phyloP scores from a whole-genome alignment of 306 rosid species.

The Cicer pinnatifidum region DNA sequence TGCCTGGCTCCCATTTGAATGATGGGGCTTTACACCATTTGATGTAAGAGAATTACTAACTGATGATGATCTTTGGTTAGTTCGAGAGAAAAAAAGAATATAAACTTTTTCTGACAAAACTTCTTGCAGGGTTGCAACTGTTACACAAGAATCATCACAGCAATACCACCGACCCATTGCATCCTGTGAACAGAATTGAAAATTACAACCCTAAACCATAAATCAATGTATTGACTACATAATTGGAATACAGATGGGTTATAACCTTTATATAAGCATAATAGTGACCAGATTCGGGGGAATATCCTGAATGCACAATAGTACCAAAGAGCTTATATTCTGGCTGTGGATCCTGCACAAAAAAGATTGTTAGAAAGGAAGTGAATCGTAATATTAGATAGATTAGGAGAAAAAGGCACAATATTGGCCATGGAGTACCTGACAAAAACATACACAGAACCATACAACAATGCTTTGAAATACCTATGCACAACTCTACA shows the following conservation, averaged over 20 bases:
- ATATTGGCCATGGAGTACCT: constrained; percentile 26
- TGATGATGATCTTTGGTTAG: constrained; percentile 70
- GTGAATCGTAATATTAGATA: constrained; percentile 5
- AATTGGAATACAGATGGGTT: not conserved
- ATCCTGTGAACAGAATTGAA: constrained; percentile 63
- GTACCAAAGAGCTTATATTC: constrained; percentile 98
- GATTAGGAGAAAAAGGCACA: not conserved
- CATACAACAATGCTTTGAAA: not conserved
- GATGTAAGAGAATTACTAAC: constrained; percentile 52
- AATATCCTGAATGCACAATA: constrained; percentile 95
- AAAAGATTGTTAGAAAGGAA: constrained; percentile 38
- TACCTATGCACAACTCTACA: not conserved
- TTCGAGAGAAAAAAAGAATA: constrained; percentile 90
- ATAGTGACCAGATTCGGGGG: constrained; percentile 97
- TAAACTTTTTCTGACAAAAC: constrained; percentile 96
- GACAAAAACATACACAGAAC: not conserved
- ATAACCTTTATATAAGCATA: constrained; percentile 91
- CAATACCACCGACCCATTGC: constrained; percentile 92
- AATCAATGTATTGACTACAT: constrained; percentile 14
- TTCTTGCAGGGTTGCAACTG: constrained; percentile 77
- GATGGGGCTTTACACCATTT: constrained; percentile 67
- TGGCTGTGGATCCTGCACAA: constrained; percentile 84
- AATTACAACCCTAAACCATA: constrained; percentile 31
- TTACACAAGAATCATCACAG: constrained; percentile 85
- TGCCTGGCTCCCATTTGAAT: constrained; percentile 70